Conservation (phyloP, 495 filamentous ascomycete genomes). For the Penicillium goetzii region DNA sequence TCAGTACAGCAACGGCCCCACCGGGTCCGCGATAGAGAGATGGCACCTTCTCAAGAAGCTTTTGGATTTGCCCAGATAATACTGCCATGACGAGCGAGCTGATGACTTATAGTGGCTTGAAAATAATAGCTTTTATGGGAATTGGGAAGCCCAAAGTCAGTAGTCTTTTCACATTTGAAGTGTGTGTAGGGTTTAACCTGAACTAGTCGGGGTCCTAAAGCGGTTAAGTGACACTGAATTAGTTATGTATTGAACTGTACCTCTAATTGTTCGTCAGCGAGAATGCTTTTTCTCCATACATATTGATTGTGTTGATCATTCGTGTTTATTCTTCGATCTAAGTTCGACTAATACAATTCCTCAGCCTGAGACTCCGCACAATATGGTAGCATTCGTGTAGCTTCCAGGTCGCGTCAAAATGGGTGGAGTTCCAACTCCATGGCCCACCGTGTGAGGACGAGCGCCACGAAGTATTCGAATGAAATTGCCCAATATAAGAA, state of each 20-base stretch:
- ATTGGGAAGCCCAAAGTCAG: neutral
- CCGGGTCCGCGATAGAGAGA: constrained; percentile 30
- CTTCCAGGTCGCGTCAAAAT: too few relatives aligned
- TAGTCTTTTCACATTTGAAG: neutral
- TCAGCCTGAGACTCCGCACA: too few relatives aligned
- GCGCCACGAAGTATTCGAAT: neutral
- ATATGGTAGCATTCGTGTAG: too few relatives aligned
- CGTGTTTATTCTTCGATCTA: too few relatives aligned
- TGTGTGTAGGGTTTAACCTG: neutral
- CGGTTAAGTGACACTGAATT: neutral
- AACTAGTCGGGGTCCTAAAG: neutral
- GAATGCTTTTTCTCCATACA: neutral
- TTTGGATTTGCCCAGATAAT: neutral
- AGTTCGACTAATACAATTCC: too few relatives aligned
- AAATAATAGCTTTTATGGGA: neutral
- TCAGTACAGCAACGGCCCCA: constrained; percentile 34
- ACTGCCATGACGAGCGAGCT: neutral
- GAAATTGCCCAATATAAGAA: neutral
- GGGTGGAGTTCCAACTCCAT: too few relatives aligned
- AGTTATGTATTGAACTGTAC: neutral
- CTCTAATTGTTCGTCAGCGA: neutral
- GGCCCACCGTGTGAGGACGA: too few relatives aligned
- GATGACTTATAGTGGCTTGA: neutral
- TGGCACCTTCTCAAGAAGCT: neutral
- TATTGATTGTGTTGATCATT: too few relatives aligned